Evolutionary conservation across 768 basidiomycete species (phyloP), one percentile per base, ranked within the genome.

Genomic region (Amanita brunnescens): DNA sequence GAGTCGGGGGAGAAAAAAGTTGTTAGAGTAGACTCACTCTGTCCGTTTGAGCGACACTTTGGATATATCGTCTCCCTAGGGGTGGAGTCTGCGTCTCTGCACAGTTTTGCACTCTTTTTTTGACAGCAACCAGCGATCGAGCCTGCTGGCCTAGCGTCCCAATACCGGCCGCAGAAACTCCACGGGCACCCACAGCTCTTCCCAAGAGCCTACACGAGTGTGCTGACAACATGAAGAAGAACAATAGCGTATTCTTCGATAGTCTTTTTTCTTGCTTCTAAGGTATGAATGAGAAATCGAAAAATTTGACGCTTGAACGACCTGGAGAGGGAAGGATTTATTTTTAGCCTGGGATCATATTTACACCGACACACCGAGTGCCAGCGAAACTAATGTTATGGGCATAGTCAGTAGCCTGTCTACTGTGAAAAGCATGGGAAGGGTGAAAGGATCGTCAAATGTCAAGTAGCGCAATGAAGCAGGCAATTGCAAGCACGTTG

Each of bases 41-140:
- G 70, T 89, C 86, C 5, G 85, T 85, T 64, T 88, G 86, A 7
- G 83, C 81, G 53, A 77, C 74, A 55, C 79, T 77, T 59, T 83
- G 81, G 47, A 84, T 70, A 47, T 34, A 44, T 6, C 50, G 30
- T 34, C 33, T 51, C 18, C 47, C 38, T 12, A 16, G n/a, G 18
- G 5, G 9, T 4, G 12, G 13, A 6, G 13, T 21, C 14, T 10
- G 14, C 24, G 47, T 8, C 13, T 12, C 18, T 21, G 40, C 23
- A 20, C 7, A 3, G 29, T 18, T 5, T 16, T 12, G 13, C 21
- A n/a, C 29, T 16, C 30, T 37, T 8, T 16, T 37, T n/a, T 23
- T 24, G 13, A 33, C 46, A 7, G 38, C 52, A 42, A 47, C 46
- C 20, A 24, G 43, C 4, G 43, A 12, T 8, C 24, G 43, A 4